A percentile compares a stretch with the other conserved stretches of the same genome.
Evolutionary conservation across 140 eudicot species (phyloP).

Genomic region (Erigeron philadelphicus): DNA sequence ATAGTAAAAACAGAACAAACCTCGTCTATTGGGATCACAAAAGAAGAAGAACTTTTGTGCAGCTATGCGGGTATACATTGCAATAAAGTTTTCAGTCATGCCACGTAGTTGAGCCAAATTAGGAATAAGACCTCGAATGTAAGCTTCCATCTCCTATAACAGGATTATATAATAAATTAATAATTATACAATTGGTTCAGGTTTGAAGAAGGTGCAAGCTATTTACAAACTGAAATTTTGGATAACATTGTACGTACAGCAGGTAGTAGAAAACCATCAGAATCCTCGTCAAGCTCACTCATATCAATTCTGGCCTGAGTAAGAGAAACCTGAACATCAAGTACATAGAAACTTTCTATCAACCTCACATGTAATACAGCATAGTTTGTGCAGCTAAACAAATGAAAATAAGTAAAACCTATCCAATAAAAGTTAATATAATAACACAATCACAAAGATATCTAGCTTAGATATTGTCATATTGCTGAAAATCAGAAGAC

Average conservation of each 20-base stretch:
- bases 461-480: background rate
- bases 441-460: background rate
- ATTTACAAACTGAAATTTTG: constrained; percentile 15
- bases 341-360: background rate
- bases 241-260: constrained; percentile 45
- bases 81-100: constrained; percentile 67
- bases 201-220: background rate
- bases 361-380: background rate
- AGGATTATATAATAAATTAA: background rate
- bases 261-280: constrained; percentile 97
- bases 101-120: constrained; percentile 92
- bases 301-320: constrained; percentile 97
- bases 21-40: constrained; percentile 97
- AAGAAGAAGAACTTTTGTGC: constrained; percentile 95
- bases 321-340: constrained; percentile 77
- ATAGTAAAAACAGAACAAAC: constrained; percentile 31
- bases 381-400: too few relatives aligned
- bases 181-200: background rate
- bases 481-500: constrained; percentile 11
- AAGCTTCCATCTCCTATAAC: constrained; percentile 90
- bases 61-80: constrained; percentile 83
- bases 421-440: too few relatives aligned
- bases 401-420: too few relatives aligned
- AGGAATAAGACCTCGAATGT: constrained; percentile 91
- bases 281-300: constrained; percentile 99